A percentile compares a stretch with the other conserved stretches of the same genome.
phyloP scores from a whole-genome alignment of 345 rosid species.

The Camelina sativa region DNA sequence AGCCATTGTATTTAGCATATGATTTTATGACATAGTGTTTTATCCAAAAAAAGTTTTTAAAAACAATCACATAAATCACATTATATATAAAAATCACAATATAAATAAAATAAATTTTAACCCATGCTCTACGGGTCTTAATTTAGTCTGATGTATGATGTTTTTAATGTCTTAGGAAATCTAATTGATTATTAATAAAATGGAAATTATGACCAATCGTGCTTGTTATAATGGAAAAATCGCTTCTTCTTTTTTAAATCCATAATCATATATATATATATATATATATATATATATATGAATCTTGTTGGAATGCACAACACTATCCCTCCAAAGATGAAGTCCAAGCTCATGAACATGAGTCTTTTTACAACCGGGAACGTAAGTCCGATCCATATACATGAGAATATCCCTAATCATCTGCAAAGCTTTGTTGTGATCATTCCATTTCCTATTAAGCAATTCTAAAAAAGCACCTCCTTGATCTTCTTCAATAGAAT shows the following conservation, averaged over 20 bases:
- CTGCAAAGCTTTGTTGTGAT: conserved; percentile 93
- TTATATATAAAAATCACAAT: too few relatives aligned
- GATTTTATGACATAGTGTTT: too few relatives aligned
- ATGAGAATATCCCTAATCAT: conserved; percentile 92
- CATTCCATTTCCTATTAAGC: conserved; percentile 93
- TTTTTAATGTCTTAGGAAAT: background rate
- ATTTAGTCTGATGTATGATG: background rate
- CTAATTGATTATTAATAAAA: background rate
- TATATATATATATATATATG: conserved; percentile 27
- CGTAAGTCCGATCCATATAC: conserved; percentile 96
- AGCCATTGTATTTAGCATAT: too few relatives aligned
- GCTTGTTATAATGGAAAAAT: background rate
- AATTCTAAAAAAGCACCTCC: conserved; percentile 87
- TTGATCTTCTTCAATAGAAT: conserved; percentile 80
- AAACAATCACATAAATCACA: too few relatives aligned
- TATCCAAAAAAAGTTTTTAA: too few relatives aligned
- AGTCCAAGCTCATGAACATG: conserved; percentile 95
- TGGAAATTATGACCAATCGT: background rate
- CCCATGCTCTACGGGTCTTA: too few relatives aligned
- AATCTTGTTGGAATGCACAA: conserved; percentile 70
- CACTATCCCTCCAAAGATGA: conserved; percentile 84
- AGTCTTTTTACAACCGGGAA: conserved; percentile 72
- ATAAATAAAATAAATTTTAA: too few relatives aligned
- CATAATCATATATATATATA: too few relatives aligned
- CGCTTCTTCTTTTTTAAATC: background rate